phyloP scores from a whole-genome alignment of 192 early-diverging fungal genomes.

The Backusella macrospora region DNA sequence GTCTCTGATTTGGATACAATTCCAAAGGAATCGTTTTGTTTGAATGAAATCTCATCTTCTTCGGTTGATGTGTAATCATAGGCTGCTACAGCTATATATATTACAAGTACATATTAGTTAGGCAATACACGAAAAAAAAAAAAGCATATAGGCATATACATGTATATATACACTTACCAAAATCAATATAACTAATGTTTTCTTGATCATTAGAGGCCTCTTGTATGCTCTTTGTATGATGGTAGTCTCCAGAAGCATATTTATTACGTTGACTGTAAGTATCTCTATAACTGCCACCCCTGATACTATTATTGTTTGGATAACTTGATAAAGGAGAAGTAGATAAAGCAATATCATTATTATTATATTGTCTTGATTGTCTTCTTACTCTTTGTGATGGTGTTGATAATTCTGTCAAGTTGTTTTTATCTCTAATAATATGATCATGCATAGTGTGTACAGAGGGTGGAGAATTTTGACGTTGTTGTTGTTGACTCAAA shows the following conservation, averaged over 20 bases:
- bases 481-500: background rate
- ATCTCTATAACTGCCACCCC: background rate
- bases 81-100: slow-evolving; percentile 19
- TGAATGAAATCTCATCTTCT: slow-evolving; percentile 36
- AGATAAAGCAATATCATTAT: background rate
- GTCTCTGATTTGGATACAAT: slow-evolving; percentile 24
- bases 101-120: background rate
- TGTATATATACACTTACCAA: background rate
- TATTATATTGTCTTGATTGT: background rate
- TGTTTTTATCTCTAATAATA: background rate
- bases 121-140: background rate
- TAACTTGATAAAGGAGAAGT: background rate
- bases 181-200: slow-evolving; percentile 18
- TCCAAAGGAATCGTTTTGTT: slow-evolving; percentile 34
- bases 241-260: background rate
- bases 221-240: background rate
- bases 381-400: background rate
- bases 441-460: slow-evolving; percentile 20
- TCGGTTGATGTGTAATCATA: slow-evolving; percentile 34
- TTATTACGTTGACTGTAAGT: background rate
- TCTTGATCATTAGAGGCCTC: no score
- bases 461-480: background rate
- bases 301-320: background rate
- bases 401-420: background rate
- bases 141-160: background rate